Evolutionary conservation across 2,329 filamentous ascomycete genomes (phyloP), one percentile per base, ranked within the genome.

Genomic region (Alternaria sp.): DNA sequence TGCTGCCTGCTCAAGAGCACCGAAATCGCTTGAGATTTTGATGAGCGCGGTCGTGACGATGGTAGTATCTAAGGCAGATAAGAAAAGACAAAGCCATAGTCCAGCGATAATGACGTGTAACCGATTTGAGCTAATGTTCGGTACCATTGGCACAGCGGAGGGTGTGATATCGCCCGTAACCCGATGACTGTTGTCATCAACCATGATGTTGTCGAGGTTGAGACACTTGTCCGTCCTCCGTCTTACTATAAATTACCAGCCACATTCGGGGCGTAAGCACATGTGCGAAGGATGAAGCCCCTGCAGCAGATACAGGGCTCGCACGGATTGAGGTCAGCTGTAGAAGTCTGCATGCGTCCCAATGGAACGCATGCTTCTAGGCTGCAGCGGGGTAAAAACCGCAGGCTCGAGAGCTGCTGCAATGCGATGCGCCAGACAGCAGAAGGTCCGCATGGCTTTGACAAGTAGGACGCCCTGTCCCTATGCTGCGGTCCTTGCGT

Each of bases 1-100:
- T 61, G 71, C 59, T 12, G 68, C 70, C 56, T 77, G 69, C 26
- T 71, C 69, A 5, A 77, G 63, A 5, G 71, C 65, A 23, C 73
- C 65, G 62, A 75, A 75, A 14, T 68, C 65, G 37, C 71, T 75
- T 0, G 75, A 75, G 3, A 79, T 75, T 28, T 72, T 72, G 58
- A 77, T 69, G 8, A 79, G 64, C 15, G 71, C 69, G 3, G 76
- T 78, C 1, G 75, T 76, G 18, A 79, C 66, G 41, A 79, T 79
- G 10, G 75, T 77, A 1, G 66, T 74, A 18, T 79, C 77, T 33
- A 78, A 50, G 2, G 76, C 75, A 8, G 75, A 75, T 14, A 78
- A 65, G 61, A 78, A 79, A 1, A 79, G 60, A 44, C 70, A 78
- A 14, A 79, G 64, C 74, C 74, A 78, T 20, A 79, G 58, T 25